Evolutionary conservation across 305 asterid species (phyloP), one percentile per base, ranked within the genome.

Genomic region (Salvia sclarea): DNA sequence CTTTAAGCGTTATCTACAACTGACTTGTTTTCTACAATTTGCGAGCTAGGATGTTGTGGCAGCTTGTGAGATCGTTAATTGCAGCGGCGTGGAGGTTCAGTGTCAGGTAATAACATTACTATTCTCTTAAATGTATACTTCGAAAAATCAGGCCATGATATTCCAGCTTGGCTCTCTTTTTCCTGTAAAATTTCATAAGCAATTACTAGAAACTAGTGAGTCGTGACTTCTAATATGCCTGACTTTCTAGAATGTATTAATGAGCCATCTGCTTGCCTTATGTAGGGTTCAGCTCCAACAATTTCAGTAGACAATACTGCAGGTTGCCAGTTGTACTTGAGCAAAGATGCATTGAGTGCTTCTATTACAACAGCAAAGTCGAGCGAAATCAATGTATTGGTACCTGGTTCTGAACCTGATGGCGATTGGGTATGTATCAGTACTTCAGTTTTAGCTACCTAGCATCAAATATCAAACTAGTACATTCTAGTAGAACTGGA

Each of bases 51-150:
- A 85, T 79, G 99, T 91, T 61, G 97, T 94, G 75, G 99, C 99
- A 50, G 99, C 99, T 79, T 94, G 89, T 76, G 99, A 94, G 87
- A 72, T 94, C 67, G 99, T 94, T 75, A 94, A 94, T 80, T 87
- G 94, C 81, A 88, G 64, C 53, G 79, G 91, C 1, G 86, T 94
- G 54, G 95, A 94, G 88, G 96, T 94, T 79, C 98, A 94, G 73
- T 91, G 98, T 78, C 97, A 91, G 98, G 99, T 94, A 80, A 56
- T 28, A 0, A 22, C 28, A 0, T 16, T 30, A 53, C 1, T 18
- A 12, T 60, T 45, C 52, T 55, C 58, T 9, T 58, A 37, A 33
- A 13, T 53, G 52, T 54, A 40, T 61, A 33, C 52, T 60, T 63
- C 6, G 31, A 44, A 67, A 13, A 20, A 18, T 38, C 10, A 60